Percentiles rank a stretch among this genome's conserved stretches.
Evolutionary conservation across 129 eudicot genomes (phyloP).

Genomic region (Flaveria trinervia): DNA sequence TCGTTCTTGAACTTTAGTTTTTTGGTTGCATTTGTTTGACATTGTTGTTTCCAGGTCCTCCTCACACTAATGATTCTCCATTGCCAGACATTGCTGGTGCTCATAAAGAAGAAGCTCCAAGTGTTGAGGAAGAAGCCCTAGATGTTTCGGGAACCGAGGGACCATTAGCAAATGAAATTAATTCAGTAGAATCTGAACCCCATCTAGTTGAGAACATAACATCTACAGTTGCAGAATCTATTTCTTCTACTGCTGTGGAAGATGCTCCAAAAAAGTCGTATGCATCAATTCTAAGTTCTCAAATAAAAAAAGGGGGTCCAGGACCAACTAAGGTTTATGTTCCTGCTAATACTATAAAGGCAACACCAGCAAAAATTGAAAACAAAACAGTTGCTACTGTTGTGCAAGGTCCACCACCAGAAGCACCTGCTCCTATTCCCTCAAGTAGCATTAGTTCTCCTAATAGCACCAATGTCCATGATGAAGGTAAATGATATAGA

Average conservation of each 20-base stretch:
- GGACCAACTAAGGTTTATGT: constrained; percentile 46
- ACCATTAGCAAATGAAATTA: constrained; percentile 39
- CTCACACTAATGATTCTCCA: constrained; percentile 42
- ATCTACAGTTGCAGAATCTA: constrained; percentile 35
- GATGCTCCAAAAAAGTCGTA: constrained; percentile 76
- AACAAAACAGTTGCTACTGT: constrained; percentile 29
- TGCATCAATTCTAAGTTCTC: constrained; percentile 72
- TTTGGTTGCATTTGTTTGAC: neutral
- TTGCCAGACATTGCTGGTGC: constrained; percentile 33
- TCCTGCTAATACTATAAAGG: constrained; percentile 39
- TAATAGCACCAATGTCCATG: constrained; percentile 43
- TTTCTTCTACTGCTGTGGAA: constrained; percentile 47
- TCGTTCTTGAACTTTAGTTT: neutral
- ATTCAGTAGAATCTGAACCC: constrained; percentile 30
- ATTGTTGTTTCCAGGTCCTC: constrained; percentile 43
- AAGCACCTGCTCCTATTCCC: constrained; percentile 40
- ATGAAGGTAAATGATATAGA: constrained; percentile 48
- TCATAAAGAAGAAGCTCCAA: constrained; percentile 39
- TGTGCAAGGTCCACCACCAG: constrained; percentile 40
- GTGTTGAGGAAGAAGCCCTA: constrained; percentile 36
- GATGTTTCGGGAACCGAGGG: constrained; percentile 39
- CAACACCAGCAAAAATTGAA: constrained; percentile 35
- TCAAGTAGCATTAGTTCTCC: constrained; percentile 38
- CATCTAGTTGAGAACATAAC: constrained; percentile 36
- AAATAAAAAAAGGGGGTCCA: constrained; percentile 42